Conservation (phyloP, 2,329 filamentous ascomycete genomes). For the Trichoderma koningiopsis region DNA sequence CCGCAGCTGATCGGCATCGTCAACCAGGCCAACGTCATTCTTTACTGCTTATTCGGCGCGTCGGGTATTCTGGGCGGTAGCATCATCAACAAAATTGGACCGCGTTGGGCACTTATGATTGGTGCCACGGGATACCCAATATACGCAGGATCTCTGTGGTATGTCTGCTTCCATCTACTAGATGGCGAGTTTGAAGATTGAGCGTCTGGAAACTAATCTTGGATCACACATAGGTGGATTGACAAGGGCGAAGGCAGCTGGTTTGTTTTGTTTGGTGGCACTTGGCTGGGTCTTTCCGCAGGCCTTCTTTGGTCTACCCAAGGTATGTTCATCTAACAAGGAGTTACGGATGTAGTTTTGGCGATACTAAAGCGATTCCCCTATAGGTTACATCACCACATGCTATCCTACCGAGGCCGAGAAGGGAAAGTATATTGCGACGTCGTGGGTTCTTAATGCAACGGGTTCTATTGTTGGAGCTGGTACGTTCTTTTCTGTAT, state of each 20-base stretch:
- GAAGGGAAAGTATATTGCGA: constrained; percentile 87
- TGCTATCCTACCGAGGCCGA: constrained; percentile 78
- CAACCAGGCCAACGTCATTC: constrained; percentile 29
- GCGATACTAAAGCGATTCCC: neutral
- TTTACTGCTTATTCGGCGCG: constrained; percentile 27
- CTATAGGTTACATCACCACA: constrained; percentile 68
- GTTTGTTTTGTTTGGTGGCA: constrained; percentile 76
- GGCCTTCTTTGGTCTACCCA: constrained; percentile 79
- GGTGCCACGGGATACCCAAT: constrained; percentile 25
- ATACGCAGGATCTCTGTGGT: constrained; percentile 25
- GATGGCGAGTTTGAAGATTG: constrained; percentile 60
- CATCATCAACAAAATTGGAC: constrained; percentile 28
- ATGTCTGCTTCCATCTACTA: constrained; percentile 59
- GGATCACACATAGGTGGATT: constrained; percentile 9
- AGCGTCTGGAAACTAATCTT: constrained; percentile 40
- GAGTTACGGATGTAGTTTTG: neutral
- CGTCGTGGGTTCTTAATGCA: constrained; percentile 96
- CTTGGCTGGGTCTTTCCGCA: constrained; percentile 21
- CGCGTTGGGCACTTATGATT: constrained; percentile 21
- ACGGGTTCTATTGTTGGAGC: constrained; percentile 80
- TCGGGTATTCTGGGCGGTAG: constrained; percentile 28
- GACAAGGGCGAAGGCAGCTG: constrained; percentile 24
- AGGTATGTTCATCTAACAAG: constrained; percentile 51
- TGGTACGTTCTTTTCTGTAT: neutral
- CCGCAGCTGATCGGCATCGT: constrained; percentile 27